These are phyloP conservation scores for Melaleuca alternifolia DNA, from an alignment of 345 rosid species.

Conservation along the genomic window DNA sequence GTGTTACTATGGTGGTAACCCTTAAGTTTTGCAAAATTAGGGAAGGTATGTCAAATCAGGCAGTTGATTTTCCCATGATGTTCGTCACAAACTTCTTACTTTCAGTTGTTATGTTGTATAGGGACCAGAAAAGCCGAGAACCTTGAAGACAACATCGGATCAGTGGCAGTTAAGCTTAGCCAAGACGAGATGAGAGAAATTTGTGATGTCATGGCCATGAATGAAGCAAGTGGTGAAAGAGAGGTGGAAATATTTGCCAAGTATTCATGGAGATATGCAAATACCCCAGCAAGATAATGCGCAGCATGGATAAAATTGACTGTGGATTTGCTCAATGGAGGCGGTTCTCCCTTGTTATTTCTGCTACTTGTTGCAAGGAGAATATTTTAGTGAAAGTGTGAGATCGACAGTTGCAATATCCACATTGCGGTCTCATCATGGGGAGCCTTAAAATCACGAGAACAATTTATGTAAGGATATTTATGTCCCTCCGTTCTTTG, in stretches of 20 bases:
- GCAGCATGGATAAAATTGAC: not conserved
- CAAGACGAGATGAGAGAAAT: constrained; percentile 28
- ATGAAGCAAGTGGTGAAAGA: constrained; percentile 29
- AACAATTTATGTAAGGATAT: not conserved
- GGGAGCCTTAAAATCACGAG: not conserved
- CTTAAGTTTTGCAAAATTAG: not conserved
- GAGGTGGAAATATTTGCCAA: not conserved
- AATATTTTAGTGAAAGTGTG: not conserved
- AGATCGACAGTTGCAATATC: not conserved
- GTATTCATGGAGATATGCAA: constrained; percentile 15
- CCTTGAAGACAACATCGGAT: constrained; percentile 30
- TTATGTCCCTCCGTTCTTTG: not conserved
- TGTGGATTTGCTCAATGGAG: not conserved
- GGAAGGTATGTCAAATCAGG: not conserved
- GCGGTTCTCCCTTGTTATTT: not conserved
- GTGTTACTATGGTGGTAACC: not conserved
- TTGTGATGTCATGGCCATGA: constrained; percentile 15
- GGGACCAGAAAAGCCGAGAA: constrained; percentile 40
- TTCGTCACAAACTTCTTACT: not conserved
- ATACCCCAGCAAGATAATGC: constrained; percentile 15
- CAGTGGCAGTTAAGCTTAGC: constrained; percentile 20
- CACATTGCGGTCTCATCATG: not conserved
- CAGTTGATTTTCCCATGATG: not conserved
- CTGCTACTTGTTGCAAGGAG: not conserved
- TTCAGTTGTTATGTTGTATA: not conserved